phyloP scores from a whole-genome alignment of 2,329 filamentous ascomycete species.

The Penicillium freii region DNA sequence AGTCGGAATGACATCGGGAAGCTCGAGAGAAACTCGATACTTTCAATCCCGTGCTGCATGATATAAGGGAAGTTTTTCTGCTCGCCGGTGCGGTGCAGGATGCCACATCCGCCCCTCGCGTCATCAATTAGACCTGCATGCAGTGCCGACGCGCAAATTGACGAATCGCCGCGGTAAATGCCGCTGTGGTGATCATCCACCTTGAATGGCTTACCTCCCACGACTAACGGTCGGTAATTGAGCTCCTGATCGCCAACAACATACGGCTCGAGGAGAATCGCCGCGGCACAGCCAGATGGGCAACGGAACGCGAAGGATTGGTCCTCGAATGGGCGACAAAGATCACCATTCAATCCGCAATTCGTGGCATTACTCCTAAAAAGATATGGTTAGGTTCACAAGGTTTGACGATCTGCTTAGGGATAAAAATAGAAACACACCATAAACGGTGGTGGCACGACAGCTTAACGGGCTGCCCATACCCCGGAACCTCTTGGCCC shows the following conservation, averaged over 20 bases:
- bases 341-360: constrained; percentile 58
- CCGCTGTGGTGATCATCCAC: constrained; percentile 42
- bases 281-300: constrained; percentile 55
- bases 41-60: constrained; percentile 51
- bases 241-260: constrained; percentile 56
- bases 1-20: constrained; percentile 56
- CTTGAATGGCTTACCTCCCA: constrained; percentile 51
- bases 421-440: constrained; percentile 40
- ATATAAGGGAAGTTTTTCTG: constrained; percentile 47
- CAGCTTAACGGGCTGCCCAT: constrained; percentile 36
- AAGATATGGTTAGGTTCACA: constrained; percentile 2
- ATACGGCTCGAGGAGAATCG: constrained; percentile 55
- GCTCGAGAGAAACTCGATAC: constrained; percentile 54
- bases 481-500: constrained; percentile 31
- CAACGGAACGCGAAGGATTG: constrained; percentile 56
- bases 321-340: constrained; percentile 57
- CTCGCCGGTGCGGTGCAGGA: constrained; percentile 54
- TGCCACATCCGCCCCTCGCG: constrained; percentile 56
- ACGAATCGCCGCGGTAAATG: constrained; percentile 60
- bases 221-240: constrained; percentile 54
- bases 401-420: not conserved
- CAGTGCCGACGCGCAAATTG: constrained; percentile 59
- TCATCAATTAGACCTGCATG: constrained; percentile 59
- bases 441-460: constrained; percentile 36
- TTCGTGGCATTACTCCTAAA: constrained; percentile 37